phyloP scores from a whole-genome alignment of 148 eudicot species.

The Cornus kousa region DNA sequence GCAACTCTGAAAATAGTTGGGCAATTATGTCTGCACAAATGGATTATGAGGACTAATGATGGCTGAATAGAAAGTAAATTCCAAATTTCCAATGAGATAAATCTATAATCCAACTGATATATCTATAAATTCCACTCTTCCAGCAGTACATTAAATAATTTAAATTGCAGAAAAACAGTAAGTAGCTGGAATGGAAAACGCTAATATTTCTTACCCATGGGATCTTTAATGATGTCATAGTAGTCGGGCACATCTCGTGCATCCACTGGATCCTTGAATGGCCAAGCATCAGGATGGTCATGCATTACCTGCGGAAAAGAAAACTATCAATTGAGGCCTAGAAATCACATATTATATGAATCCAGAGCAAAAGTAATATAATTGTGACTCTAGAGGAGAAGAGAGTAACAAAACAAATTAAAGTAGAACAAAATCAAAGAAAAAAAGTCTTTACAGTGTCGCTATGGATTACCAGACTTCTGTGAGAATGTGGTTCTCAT shows the following conservation, averaged over 20 bases:
- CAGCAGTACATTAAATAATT: neutral
- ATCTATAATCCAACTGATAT: neutral
- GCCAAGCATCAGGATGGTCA: conserved; percentile 97
- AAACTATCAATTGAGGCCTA: conserved; percentile 5
- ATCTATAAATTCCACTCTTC: neutral
- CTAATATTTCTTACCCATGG: conserved; percentile 59
- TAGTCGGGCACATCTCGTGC: conserved; percentile 92
- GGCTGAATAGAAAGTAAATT: neutral
- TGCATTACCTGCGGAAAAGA: conserved; percentile 63
- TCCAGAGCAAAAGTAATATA: neutral
- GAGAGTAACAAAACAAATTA: neutral
- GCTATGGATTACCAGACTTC: neutral
- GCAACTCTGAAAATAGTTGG: neutral
- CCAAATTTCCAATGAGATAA: neutral
- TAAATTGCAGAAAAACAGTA: neutral
- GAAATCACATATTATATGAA: neutral
- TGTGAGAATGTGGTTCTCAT: too few relatives aligned
- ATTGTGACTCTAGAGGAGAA: neutral
- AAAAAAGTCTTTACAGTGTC: neutral
- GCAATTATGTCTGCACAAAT: neutral
- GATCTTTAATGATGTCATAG: conserved; percentile 90
- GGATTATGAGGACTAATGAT: neutral
- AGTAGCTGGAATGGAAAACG: neutral
- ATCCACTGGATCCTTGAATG: conserved; percentile 96
- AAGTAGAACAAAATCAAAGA: neutral